Evolutionary conservation across 768 basidiomycete genomes (phyloP).

Genomic region (Leccinum sublutescens): DNA sequence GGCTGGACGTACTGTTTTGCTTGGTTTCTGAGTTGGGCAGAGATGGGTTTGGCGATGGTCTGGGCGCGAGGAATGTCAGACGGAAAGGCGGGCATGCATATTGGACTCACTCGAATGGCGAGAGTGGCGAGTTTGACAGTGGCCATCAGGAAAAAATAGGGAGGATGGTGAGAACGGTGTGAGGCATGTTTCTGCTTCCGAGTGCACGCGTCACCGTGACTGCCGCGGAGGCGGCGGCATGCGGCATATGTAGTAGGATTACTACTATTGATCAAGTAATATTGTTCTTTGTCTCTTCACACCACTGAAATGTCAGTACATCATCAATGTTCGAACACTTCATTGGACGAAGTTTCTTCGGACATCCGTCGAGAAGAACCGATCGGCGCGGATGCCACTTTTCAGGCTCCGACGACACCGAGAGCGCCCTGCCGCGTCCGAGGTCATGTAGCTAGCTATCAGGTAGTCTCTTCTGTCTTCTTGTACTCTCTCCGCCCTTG

Average conservation of each 20-base stretch:
- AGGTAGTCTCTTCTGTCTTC: too few relatives aligned
- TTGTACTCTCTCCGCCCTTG: too few relatives aligned
- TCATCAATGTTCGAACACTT: too few relatives aligned
- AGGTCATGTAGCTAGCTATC: too few relatives aligned
- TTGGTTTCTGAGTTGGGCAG: conserved; percentile 62
- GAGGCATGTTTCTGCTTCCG: conserved; percentile 2
- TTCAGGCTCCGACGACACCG: too few relatives aligned
- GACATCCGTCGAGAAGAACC: not conserved
- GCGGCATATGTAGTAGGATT: too few relatives aligned
- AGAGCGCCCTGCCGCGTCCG: too few relatives aligned
- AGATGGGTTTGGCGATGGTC: conserved; percentile 87
- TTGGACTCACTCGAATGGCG: conserved; percentile 59
- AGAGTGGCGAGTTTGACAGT: conserved; percentile 72
- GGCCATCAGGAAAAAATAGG: conserved; percentile 48
- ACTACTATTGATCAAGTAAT: too few relatives aligned
- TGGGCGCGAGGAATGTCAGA: conserved; percentile 24
- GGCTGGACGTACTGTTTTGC: conserved; percentile 58
- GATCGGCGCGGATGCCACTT: too few relatives aligned
- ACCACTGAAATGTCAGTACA: not conserved
- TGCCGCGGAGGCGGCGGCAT: not conserved
- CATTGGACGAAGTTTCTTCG: not conserved
- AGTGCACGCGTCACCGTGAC: not conserved
- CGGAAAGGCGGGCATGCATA: not conserved
- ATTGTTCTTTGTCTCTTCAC: not conserved
- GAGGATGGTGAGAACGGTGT: not conserved